phyloP scores from a whole-genome alignment of 768 basidiomycete genomes.

The Rhizopogon vulgaris region DNA sequence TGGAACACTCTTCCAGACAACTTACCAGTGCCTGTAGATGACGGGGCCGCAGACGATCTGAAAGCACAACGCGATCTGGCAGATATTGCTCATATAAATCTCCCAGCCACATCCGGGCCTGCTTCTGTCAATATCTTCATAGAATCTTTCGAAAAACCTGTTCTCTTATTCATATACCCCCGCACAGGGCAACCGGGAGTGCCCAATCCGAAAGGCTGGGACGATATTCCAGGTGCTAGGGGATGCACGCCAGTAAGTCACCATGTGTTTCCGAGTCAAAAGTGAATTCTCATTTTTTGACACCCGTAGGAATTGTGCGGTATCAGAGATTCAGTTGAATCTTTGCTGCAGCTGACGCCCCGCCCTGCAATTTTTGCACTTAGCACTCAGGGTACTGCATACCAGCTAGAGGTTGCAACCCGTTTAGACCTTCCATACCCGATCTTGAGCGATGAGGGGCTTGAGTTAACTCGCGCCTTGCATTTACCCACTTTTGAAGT shows the following conservation, averaged over 20 bases:
- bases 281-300: neutral
- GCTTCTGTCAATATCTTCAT: conserved; percentile 8
- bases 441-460: conserved; percentile 14
- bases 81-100: neutral
- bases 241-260: conserved; percentile 17
- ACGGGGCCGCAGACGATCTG: conserved; percentile 11
- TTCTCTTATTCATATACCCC: conserved; percentile 21
- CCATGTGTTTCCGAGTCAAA: neutral
- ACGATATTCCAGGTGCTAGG: conserved; percentile 18
- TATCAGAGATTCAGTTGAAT: conserved; percentile 9
- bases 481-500: conserved; percentile 16
- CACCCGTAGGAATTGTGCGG: conserved; percentile 14
- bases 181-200: conserved; percentile 13
- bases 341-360: conserved; percentile 1
- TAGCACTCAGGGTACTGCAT: conserved; percentile 14
- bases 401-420: conserved; percentile 14
- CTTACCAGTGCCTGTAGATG: conserved; percentile 8
- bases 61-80: neutral
- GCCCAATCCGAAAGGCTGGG: conserved; percentile 12
- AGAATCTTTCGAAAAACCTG: conserved; percentile 11
- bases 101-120: conserved; percentile 5
- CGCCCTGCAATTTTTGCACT: conserved; percentile 10
- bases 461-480: conserved; percentile 7
- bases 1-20: conserved; percentile 12
- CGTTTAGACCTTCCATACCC: conserved; percentile 12